Evolutionary conservation across 2,329 filamentous ascomycete genomes (phyloP).

Genomic region (Aspergillus quadrilineatus): DNA sequence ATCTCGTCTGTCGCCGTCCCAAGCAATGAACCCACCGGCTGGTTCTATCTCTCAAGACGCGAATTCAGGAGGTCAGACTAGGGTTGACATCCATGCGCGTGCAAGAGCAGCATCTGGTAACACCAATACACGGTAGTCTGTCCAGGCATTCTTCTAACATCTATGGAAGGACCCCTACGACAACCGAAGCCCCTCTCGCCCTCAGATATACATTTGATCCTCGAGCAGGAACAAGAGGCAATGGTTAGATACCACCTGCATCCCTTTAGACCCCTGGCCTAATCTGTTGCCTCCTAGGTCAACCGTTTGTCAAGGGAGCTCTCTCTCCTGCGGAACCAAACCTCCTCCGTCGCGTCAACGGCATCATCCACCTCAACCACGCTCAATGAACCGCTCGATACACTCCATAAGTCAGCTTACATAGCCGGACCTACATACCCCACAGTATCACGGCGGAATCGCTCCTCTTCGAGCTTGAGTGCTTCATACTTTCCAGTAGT

Average conservation of each 20-base stretch:
- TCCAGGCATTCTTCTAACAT: neutral
- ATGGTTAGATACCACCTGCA: conserved; percentile 60
- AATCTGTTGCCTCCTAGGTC: conserved; percentile 56
- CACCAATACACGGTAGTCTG: conserved; percentile 3
- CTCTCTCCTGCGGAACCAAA: conserved; percentile 71
- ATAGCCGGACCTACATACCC: conserved; percentile 52
- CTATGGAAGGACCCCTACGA: conserved; percentile 65
- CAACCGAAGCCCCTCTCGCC: conserved; percentile 86
- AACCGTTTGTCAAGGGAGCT: conserved; percentile 92
- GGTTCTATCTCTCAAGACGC: conserved; percentile 31
- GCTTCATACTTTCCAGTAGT: conserved; percentile 42
- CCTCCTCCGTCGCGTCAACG: conserved; percentile 62
- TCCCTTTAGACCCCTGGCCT: neutral
- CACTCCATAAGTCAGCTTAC: conserved; percentile 42
- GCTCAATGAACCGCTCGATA: conserved; percentile 49
- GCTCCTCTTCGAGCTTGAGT: conserved; percentile 56
- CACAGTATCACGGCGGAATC: conserved; percentile 55
- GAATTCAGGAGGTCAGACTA: conserved; percentile 27
- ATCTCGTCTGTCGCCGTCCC: conserved; percentile 47
- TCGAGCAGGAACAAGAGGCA: conserved; percentile 94
- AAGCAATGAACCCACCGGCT: conserved; percentile 48
- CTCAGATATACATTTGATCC: conserved; percentile 80
- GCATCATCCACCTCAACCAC: conserved; percentile 56
- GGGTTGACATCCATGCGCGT: conserved; percentile 35
- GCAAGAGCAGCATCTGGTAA: conserved; percentile 43